Conservation (phyloP, 306 rosid genomes). For the Calophaca sinica region DNA sequence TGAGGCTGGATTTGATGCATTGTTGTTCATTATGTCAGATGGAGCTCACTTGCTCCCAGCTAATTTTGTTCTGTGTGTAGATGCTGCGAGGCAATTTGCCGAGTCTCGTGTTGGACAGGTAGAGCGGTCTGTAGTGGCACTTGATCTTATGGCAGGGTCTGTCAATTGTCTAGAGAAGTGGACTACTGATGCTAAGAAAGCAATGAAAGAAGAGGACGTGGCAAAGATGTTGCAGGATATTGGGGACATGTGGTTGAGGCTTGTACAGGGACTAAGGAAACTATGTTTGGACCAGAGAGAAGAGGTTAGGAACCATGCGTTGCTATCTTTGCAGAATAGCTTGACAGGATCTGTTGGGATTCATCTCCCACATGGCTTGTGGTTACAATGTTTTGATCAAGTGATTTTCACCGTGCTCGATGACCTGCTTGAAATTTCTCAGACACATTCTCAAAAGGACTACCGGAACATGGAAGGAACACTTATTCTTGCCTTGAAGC, state of each 20-base stretch:
- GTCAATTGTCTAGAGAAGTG: constrained; percentile 77
- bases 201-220: constrained; percentile 69
- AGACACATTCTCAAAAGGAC: constrained; percentile 83
- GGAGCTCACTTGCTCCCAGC: constrained; percentile 89
- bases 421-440: constrained; percentile 89
- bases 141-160: constrained; percentile 89
- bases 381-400: constrained; percentile 85
- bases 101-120: constrained; percentile 94
- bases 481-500: constrained; percentile 78
- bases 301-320: constrained; percentile 87
- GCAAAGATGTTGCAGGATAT: constrained; percentile 73
- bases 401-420: constrained; percentile 94
- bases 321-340: constrained; percentile 80
- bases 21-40: constrained; percentile 81
- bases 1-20: constrained; percentile 91
- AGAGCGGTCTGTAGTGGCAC: constrained; percentile 81
- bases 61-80: constrained; percentile 81
- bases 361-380: constrained; percentile 62
- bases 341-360: constrained; percentile 74
- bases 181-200: constrained; percentile 74
- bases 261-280: constrained; percentile 77
- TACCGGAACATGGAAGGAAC: constrained; percentile 95
- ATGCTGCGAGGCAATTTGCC: constrained; percentile 91
- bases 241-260: constrained; percentile 97
- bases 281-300: constrained; percentile 95